Percentiles rank a stretch among this genome's conserved stretches.
Conservation (phyloP, 2,329 filamentous ascomycete species). For the Nannizziopsis barbatae region DNA sequence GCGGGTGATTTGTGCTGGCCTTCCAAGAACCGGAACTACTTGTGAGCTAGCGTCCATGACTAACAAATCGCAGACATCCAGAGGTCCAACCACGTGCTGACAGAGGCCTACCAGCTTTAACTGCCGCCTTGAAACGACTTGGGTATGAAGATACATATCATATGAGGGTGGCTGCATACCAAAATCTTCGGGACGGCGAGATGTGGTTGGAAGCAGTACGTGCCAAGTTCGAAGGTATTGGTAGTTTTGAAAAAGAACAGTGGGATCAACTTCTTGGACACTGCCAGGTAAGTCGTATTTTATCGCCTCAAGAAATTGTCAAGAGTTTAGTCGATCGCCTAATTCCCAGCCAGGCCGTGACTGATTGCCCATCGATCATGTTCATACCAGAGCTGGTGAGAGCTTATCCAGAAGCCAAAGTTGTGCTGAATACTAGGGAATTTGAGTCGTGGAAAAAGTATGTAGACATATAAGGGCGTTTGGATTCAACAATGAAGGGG, state of each 20-base stretch:
- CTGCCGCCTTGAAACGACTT: conserved; percentile 53
- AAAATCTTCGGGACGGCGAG: conserved; percentile 49
- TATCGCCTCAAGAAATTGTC: not conserved
- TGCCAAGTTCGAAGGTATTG: conserved; percentile 51
- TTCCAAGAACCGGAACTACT: conserved; percentile 10
- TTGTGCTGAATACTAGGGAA: conserved; percentile 56
- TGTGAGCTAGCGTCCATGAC: conserved; percentile 2
- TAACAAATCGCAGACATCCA: not conserved
- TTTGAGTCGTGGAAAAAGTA: conserved; percentile 48
- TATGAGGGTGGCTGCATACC: conserved; percentile 62
- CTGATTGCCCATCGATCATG: conserved; percentile 56
- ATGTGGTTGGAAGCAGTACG: conserved; percentile 56
- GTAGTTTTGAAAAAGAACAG: conserved; percentile 53
- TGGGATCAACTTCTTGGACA: conserved; percentile 59
- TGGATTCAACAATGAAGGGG: not conserved
- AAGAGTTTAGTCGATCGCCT: not conserved
- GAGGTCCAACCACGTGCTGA: not conserved
- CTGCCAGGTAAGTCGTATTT: conserved; percentile 36
- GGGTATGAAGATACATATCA: conserved; percentile 61
- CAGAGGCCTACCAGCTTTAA: conserved; percentile 42
- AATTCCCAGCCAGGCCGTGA: conserved; percentile 43
- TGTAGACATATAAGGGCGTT: not conserved
- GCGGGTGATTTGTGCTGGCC: conserved; percentile 11
- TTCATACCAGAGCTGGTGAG: conserved; percentile 61
- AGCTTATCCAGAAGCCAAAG: conserved; percentile 61